Conservation (phyloP, 2,329 filamentous ascomycete species). For the Sporothrix variecibatus region DNA sequence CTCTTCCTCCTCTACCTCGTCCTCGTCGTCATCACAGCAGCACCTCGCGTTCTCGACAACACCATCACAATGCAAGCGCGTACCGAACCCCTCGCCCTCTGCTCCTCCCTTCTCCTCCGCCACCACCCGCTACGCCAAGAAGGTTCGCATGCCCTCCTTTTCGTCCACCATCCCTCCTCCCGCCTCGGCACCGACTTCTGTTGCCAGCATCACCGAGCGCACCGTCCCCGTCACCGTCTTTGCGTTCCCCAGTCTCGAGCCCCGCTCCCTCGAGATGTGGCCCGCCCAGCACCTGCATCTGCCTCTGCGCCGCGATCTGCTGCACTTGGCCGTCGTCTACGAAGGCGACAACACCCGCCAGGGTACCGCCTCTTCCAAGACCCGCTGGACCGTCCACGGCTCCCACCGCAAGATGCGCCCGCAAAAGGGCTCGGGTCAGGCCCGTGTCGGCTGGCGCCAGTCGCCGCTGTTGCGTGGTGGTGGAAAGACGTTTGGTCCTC, state of each 20-base stretch:
- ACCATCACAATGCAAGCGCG: background rate
- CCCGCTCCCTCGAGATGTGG: slow-evolving; percentile 74
- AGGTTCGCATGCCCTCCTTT: background rate
- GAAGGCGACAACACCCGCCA: slow-evolving; percentile 87
- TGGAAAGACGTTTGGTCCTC: slow-evolving; percentile 86
- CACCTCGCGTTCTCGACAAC: slow-evolving; percentile 7
- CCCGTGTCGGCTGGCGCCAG: slow-evolving; percentile 79
- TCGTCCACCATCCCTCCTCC: background rate
- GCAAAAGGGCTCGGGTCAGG: slow-evolving; percentile 83
- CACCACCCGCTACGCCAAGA: background rate
- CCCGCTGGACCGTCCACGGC: slow-evolving; percentile 78
- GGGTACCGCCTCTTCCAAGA: slow-evolving; percentile 83
- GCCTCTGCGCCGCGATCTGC: slow-evolving; percentile 84
- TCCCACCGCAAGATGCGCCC: slow-evolving; percentile 77
- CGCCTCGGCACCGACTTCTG: background rate
- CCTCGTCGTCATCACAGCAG: slow-evolving; percentile 1
- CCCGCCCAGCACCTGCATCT: slow-evolving; percentile 80
- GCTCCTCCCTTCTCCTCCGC: background rate
- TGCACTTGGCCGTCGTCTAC: slow-evolving; percentile 89
- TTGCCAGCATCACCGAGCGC: slow-evolving; percentile 54
- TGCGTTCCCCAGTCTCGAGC: slow-evolving; percentile 86
- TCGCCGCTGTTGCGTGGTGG: slow-evolving; percentile 81
- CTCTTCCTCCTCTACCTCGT: background rate
- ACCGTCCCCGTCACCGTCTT: slow-evolving; percentile 84
- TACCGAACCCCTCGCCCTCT: background rate